A percentile compares a stretch with the other conserved stretches of the same genome.
These are phyloP conservation scores for Fusarium coffeatum DNA, from an alignment of 2,329 filamentous ascomycete genomes.

Conservation along the genomic window DNA sequence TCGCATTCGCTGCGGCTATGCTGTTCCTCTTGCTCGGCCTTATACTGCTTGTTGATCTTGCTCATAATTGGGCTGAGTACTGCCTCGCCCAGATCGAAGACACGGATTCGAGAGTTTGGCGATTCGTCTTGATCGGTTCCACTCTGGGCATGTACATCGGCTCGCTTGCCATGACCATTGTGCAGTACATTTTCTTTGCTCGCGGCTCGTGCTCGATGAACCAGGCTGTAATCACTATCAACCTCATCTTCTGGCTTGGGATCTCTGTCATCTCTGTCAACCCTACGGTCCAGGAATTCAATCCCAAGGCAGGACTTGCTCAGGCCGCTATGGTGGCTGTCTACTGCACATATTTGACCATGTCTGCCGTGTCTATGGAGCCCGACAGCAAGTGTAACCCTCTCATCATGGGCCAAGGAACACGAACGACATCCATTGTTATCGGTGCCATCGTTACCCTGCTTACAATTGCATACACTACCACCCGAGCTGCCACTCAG, in stretches of 20 bases:
- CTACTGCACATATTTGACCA: slow-evolving; percentile 98
- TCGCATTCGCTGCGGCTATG: slow-evolving; percentile 88
- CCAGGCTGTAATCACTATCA: slow-evolving; percentile 94
- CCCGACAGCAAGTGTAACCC: slow-evolving; percentile 97
- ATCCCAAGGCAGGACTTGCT: slow-evolving; percentile 93
- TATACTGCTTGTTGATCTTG: slow-evolving; percentile 91
- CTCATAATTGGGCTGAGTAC: slow-evolving; percentile 96
- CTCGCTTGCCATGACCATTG: slow-evolving; percentile 90
- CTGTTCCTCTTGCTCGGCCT: slow-evolving; percentile 93
- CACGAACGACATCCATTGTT: slow-evolving; percentile 88
- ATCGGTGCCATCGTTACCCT: slow-evolving; percentile 96
- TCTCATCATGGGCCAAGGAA: slow-evolving; percentile 84
- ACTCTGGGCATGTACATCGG: slow-evolving; percentile 93
- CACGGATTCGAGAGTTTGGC: slow-evolving; percentile 86
- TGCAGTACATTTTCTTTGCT: slow-evolving; percentile 98
- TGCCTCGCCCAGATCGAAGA: slow-evolving; percentile 94
- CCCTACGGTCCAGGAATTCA: slow-evolving; percentile 88
- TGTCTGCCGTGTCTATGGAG: slow-evolving; percentile 99
- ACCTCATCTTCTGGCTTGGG: slow-evolving; percentile 83
- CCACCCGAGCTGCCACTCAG: slow-evolving; percentile 94
- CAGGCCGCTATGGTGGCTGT: slow-evolving; percentile 97
- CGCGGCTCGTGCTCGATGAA: slow-evolving; percentile 88
- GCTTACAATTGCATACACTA: slow-evolving; percentile 96
- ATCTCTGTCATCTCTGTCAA: slow-evolving; percentile 90
- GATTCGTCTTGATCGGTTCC: slow-evolving; percentile 87